Evolutionary conservation across 169 alveolate genomes (phyloP), one percentile per base, ranked within the genome.

Genomic region (Cystoisospora suis): DNA sequence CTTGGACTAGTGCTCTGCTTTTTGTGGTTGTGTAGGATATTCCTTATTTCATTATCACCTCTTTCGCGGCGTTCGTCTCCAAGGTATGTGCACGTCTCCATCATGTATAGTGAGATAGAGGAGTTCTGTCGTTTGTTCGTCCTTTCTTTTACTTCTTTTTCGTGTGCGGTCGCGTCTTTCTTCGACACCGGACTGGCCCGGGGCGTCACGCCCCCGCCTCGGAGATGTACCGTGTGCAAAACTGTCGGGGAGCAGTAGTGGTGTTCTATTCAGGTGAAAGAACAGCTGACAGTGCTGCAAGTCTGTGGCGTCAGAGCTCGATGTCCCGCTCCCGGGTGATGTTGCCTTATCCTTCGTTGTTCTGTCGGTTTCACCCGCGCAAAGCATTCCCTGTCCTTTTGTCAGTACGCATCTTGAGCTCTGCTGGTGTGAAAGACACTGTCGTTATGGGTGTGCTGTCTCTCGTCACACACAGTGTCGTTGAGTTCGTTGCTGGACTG

Each of bases 11-110:
- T 58, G 72, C 29, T 34, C 40, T 29, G 29, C 72, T 29, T 58
- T n/a, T n/a, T n/a, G n/a, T n/a, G n/a, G 72, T 27, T 69, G 38
- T 38, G 61, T 58, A 83, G 89, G 89, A 83, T 38, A 83, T 83
- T 15, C 69, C 70, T 38, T 83, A 58, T 29, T 83, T 83, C 89
- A 17, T 83, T 36, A 6, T 32, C 61, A 4, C 69, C 36, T 59
- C 75, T 5, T 59, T 0, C 61, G 59, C 89, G 15, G 56, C 89
- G 32, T 83, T 83, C 80, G 89, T 83, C 77, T 49, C 79, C 53
- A 83, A 83, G 61, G 89, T 83, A 38, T 61, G 75, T 61, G 6
- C 6, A 61, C 75, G 75, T 49, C 9, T 12, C 75, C 6, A 29
- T 29, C 36, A 61, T 61, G 75, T 61, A 61, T 61, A 20, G 40